Evolutionary conservation across 2,329 filamentous ascomycete genomes (phyloP).

Genomic region (Coleophoma crateriformis): DNA sequence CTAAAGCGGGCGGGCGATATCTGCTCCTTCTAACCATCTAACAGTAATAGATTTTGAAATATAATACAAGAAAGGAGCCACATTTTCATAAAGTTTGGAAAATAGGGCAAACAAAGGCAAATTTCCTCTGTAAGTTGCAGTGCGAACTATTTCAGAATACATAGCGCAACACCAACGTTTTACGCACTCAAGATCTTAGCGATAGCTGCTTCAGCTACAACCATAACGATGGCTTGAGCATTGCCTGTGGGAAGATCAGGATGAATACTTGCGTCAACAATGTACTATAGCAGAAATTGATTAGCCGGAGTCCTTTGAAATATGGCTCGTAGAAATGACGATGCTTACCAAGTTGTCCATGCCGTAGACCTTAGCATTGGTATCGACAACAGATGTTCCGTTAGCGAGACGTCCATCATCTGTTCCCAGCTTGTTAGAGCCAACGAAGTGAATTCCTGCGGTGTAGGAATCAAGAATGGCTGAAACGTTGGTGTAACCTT

Average conservation of each 20-base stretch:
- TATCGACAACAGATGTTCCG: constrained; percentile 53
- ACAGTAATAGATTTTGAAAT: no score
- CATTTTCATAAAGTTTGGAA: no score
- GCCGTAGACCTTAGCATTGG: constrained; percentile 57
- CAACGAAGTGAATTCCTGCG: constrained; percentile 38
- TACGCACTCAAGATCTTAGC: background rate
- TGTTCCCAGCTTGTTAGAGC: constrained; percentile 52
- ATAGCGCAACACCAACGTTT: no score
- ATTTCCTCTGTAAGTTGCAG: no score
- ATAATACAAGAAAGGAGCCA: no score
- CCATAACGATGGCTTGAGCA: constrained; percentile 57
- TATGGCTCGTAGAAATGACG: no score
- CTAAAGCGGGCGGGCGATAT: no score
- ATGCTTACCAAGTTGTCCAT: constrained; percentile 47
- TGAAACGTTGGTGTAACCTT: background rate
- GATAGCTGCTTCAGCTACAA: constrained; percentile 44
- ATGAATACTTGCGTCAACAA: constrained; percentile 62
- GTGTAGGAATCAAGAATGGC: background rate
- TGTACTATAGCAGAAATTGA: constrained; percentile 30
- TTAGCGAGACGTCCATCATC: constrained; percentile 34
- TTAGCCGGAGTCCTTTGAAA: no score
- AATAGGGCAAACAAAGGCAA: no score
- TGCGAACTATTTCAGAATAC: no score
- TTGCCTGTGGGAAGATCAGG: constrained; percentile 63
- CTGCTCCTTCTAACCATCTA: no score